Conservation (phyloP, 306 rosid species). For the Vigna hirtella region DNA sequence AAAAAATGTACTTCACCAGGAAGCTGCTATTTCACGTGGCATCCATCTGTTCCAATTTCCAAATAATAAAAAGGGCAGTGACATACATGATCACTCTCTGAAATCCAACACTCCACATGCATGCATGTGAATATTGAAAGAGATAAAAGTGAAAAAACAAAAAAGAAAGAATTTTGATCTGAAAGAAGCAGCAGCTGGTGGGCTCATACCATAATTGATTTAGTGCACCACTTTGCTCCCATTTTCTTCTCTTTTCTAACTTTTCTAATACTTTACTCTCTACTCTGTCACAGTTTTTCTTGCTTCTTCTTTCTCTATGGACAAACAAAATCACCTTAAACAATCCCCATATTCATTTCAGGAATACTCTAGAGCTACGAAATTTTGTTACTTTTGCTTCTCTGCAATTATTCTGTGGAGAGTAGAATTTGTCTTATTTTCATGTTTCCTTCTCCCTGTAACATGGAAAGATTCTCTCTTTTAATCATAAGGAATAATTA, state of each 20-base stretch:
- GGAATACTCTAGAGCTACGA: neutral
- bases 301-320: conserved; percentile 29
- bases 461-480: conserved; percentile 76
- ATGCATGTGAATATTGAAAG: conserved; percentile 72
- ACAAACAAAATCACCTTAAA: neutral
- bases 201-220: conserved; percentile 64
- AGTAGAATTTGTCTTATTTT: conserved; percentile 56
- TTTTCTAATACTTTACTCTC: conserved; percentile 27
- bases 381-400: neutral
- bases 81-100: conserved; percentile 32
- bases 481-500: conserved; percentile 50
- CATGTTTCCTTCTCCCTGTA: conserved; percentile 51
- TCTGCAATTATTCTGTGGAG: conserved; percentile 22
- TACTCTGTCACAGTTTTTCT: neutral
- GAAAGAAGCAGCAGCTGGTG: conserved; percentile 62
- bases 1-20: conserved; percentile 56
- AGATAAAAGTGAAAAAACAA: conserved; percentile 15
- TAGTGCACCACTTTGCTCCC: conserved; percentile 59
- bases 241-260: conserved; percentile 51
- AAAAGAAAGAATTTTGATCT: conserved; percentile 30
- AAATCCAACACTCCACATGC: conserved; percentile 62
- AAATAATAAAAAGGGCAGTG: conserved; percentile 39
- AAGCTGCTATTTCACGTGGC: conserved; percentile 85
- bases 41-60: conserved; percentile 44
- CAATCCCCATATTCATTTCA: conserved; percentile 6